Evolutionary conservation across 192 early-diverging fungal genomes (phyloP).

Genomic region (Chytriomyces hyalinus): DNA sequence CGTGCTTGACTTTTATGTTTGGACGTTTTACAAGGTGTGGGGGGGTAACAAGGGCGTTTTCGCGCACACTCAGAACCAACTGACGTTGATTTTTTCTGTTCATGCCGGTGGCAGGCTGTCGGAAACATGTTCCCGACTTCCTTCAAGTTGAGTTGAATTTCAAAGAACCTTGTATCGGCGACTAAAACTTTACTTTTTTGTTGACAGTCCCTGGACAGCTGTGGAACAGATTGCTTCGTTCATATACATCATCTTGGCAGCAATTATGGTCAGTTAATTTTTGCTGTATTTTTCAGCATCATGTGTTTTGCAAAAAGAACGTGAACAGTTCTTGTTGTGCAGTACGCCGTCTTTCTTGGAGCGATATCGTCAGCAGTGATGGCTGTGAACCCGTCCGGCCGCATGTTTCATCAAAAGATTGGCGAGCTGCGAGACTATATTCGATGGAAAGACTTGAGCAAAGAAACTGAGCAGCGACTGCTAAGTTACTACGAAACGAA

Average conservation of each 20-base stretch:
- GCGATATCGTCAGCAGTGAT: too few relatives aligned
- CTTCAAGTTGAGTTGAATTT: neutral
- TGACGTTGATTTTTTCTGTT: neutral
- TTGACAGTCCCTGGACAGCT: neutral
- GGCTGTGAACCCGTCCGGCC: too few relatives aligned
- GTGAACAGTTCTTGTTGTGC: too few relatives aligned
- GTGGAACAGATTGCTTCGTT: constrained; percentile 8
- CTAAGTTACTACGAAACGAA: constrained; percentile 37
- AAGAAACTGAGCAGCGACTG: constrained; percentile 25
- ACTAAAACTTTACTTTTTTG: neutral
- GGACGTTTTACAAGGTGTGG: neutral
- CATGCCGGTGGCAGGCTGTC: neutral
- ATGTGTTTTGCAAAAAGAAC: too few relatives aligned
- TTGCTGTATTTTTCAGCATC: neutral
- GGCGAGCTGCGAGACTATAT: constrained; percentile 55
- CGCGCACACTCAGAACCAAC: too few relatives aligned
- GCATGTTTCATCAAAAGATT: constrained; percentile 38
- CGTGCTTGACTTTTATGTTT: neutral
- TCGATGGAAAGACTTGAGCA: constrained; percentile 18
- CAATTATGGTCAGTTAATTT: constrained; percentile 3
- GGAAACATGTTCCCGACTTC: constrained; percentile 10
- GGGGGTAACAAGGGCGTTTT: neutral
- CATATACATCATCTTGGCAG: constrained; percentile 5
- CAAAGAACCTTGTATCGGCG: too few relatives aligned
- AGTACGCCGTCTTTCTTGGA: too few relatives aligned